Percentiles rank a stretch among this genome's conserved stretches.
These are phyloP conservation scores for Coleophoma eucalyptorum DNA, from an alignment of 2,329 filamentous ascomycete species.

Conservation along the genomic window DNA sequence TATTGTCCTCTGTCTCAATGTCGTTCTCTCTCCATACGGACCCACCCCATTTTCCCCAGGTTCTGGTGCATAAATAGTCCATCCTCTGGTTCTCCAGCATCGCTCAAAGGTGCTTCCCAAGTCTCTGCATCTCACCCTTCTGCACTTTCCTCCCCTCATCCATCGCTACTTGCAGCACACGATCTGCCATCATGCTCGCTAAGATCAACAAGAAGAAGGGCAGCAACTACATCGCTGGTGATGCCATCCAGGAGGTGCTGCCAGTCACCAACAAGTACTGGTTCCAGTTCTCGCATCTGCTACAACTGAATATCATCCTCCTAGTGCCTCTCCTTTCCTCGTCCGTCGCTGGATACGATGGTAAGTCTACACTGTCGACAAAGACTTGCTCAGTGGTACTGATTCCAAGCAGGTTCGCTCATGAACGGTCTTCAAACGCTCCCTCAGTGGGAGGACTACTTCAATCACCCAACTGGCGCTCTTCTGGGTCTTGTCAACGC, in stretches of 20 bases:
- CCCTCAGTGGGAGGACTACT: slow-evolving; percentile 35
- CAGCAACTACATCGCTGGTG: not conserved
- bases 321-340: slow-evolving; percentile 13
- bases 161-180: no score
- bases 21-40: no score
- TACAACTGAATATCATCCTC: slow-evolving; percentile 14
- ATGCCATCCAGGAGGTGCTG: not conserved
- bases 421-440: slow-evolving; percentile 42
- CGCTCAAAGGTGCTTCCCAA: no score
- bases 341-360: slow-evolving; percentile 14
- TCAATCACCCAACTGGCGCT: slow-evolving; percentile 32
- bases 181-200: no score
- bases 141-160: no score
- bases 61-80: no score
- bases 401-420: slow-evolving; percentile 22
- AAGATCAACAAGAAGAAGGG: not conserved
- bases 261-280: not conserved
- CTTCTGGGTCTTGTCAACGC: slow-evolving; percentile 34
- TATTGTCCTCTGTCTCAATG: no score
- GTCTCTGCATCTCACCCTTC: no score
- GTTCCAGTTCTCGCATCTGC: slow-evolving; percentile 6
- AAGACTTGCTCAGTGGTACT: not conserved
- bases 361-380: slow-evolving; percentile 1
- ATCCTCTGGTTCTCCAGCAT: no score
- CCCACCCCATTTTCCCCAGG: no score